phyloP scores from a whole-genome alignment of 2,329 filamentous ascomycete species.

The Lachnellula cervina region DNA sequence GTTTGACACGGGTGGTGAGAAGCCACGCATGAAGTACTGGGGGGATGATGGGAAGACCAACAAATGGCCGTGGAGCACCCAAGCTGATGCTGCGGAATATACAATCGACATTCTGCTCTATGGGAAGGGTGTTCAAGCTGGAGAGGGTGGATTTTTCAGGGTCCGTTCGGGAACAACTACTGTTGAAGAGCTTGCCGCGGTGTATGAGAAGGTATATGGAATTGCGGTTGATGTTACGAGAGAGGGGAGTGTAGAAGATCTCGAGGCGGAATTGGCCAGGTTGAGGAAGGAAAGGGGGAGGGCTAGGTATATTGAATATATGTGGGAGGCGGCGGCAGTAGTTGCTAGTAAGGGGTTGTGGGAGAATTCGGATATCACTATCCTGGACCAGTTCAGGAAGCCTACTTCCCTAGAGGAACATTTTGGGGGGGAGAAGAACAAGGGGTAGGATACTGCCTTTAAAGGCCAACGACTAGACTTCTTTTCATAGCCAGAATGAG shows the following conservation, averaged over 20 bases:
- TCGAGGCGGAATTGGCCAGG: neutral
- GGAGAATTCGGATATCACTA: too few relatives aligned
- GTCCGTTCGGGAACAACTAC: neutral
- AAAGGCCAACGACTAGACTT: too few relatives aligned
- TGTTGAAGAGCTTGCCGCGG: neutral
- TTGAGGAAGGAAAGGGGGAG: neutral
- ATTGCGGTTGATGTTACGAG: neutral
- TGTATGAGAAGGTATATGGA: neutral
- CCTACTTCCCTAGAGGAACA: too few relatives aligned
- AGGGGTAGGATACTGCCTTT: too few relatives aligned
- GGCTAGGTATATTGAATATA: neutral
- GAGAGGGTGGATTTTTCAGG: neutral
- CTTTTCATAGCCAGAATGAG: too few relatives aligned
- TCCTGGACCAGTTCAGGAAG: too few relatives aligned
- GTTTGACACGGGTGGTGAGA: neutral
- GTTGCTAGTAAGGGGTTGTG: too few relatives aligned
- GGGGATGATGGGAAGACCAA: neutral
- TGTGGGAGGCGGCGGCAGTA: neutral
- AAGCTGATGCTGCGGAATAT: neutral
- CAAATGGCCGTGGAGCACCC: neutral
- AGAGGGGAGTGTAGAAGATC: slow-evolving; percentile 1
- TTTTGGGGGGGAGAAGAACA: too few relatives aligned
- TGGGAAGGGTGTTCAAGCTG: neutral
- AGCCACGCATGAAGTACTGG: neutral
- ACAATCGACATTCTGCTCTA: neutral